Conservation (phyloP, 208 protist genomes). For the Novymonas esmeraldas region DNA sequence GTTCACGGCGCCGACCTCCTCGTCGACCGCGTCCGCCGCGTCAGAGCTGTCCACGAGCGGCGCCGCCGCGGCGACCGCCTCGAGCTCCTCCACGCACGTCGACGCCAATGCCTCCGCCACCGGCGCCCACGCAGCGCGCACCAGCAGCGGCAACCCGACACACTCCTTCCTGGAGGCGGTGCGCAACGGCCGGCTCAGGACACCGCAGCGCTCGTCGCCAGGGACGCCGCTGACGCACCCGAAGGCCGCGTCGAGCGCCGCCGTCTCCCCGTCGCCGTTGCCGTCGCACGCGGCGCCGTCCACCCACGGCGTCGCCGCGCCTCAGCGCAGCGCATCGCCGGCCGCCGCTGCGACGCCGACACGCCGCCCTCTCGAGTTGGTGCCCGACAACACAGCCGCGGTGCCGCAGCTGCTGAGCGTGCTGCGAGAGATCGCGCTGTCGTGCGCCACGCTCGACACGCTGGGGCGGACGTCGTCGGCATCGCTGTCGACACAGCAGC, state of each 20-base stretch:
- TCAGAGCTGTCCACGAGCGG: background rate
- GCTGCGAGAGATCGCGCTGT: constrained; percentile 59
- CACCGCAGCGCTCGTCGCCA: background rate
- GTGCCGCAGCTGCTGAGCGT: constrained; percentile 41
- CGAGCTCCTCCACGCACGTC: no score
- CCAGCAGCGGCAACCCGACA: no score
- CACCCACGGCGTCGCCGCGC: background rate
- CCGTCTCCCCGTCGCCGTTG: background rate
- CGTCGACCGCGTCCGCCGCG: background rate
- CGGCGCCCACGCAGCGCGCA: background rate
- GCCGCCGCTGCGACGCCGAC: background rate
- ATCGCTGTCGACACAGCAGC: no score
- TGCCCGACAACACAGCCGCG: constrained; percentile 37
- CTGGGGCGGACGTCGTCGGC: constrained; percentile 11
- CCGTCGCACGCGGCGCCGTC: background rate
- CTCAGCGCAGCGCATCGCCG: background rate
- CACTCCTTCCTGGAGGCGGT: constrained; percentile 27
- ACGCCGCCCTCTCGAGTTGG: constrained; percentile 34
- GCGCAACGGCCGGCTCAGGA: constrained; percentile 11
- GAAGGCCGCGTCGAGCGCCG: background rate
- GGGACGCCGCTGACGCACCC: background rate
- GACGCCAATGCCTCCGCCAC: background rate
- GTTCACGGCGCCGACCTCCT: background rate
- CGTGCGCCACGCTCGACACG: constrained; percentile 43
- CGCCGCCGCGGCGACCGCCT: background rate